Evolutionary conservation across 1,284 basidiomycete species (phyloP), one percentile per base, ranked within the genome.

Genomic region (Apiotrichum siamense): DNA sequence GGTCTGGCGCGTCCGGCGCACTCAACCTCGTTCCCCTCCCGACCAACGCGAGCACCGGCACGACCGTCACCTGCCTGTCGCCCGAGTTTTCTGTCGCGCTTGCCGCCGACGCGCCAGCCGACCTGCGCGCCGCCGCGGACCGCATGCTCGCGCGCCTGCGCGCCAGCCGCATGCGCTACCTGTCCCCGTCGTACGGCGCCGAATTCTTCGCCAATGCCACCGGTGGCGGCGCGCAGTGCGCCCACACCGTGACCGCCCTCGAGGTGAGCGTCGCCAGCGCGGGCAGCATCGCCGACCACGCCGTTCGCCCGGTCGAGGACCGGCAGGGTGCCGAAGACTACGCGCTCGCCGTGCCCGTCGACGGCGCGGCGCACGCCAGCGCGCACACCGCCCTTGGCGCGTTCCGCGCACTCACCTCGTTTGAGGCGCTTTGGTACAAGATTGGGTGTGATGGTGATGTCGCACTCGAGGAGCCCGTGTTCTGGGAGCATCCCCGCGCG

Each of bases 371-470:
- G 3, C 4, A n/a, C 9, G 21, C 21, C 11, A 35, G 32, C 1
- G 47, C 47, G 4, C 12, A 25, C 17, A 48, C 47, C 2, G 39
- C 87, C 0, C 73, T 94, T 20, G 89, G 90, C 0, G 73, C 91
- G 13, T 81, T 84, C 50, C 77, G 90, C 44, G 92, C 88, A 1
- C 71, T 93, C 57, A 84, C 86, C 24, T 90, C 88, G 2, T 88
- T 93, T 67, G 75, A 77, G 29, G 88, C 91, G 73, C 71, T 94
- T 27, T 72, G 77, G 41, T 77, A 76, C 55, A 50, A 56, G n/a
- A n/a, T n/a, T n/a, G n/a, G n/a, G n/a, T n/a, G n/a, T n/a, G n/a
- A n/a, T n/a, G n/a, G n/a, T n/a, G n/a, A n/a, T n/a, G n/a, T n/a
- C n/a, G n/a, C n/a, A n/a, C n/a, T n/a, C n/a, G n/a, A n/a, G n/a